These are phyloP conservation scores for Ophiostoma quercus DNA, from an alignment of 2,329 filamentous ascomycete species.

Conservation along the genomic window DNA sequence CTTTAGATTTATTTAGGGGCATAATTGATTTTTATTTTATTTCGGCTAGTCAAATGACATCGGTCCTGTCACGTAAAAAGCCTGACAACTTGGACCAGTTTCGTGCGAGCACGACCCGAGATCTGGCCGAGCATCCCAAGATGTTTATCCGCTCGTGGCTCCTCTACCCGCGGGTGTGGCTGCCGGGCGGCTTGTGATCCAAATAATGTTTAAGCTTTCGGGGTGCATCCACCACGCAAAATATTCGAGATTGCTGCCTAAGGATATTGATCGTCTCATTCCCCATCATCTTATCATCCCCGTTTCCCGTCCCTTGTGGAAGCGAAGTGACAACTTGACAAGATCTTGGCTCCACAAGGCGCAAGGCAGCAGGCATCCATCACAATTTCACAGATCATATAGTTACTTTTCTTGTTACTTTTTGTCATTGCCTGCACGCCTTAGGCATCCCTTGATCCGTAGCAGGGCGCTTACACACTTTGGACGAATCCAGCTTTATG, in stretches of 20 bases:
- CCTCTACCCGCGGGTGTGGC: background rate
- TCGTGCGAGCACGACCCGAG: slow-evolving; percentile 9
- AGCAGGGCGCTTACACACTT: background rate
- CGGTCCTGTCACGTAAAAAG: background rate
- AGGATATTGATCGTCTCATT: slow-evolving; percentile 4
- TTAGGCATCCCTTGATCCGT: background rate
- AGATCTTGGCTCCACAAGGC: slow-evolving; percentile 11
- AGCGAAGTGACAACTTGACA: slow-evolving; percentile 1
- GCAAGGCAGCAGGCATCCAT: slow-evolving; percentile 23
- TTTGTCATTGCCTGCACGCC: background rate
- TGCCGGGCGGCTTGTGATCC: background rate
- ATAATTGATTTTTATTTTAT: too few relatives aligned
- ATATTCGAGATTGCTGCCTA: background rate
- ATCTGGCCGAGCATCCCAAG: background rate
- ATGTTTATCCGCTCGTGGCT: background rate
- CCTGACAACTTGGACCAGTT: background rate
- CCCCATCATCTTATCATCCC: background rate
- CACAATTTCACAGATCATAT: background rate
- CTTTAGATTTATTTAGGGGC: too few relatives aligned
- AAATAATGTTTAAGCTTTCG: background rate
- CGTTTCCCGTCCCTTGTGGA: background rate
- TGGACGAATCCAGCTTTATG: background rate
- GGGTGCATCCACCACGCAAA: background rate
- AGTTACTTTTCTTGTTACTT: background rate
- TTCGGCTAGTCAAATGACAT: background rate